A percentile compares a stretch with the other conserved stretches of the same genome.
These are phyloP conservation scores for Cinchona pubescens DNA, from an alignment of 257 asterid species.

Conservation along the genomic window DNA sequence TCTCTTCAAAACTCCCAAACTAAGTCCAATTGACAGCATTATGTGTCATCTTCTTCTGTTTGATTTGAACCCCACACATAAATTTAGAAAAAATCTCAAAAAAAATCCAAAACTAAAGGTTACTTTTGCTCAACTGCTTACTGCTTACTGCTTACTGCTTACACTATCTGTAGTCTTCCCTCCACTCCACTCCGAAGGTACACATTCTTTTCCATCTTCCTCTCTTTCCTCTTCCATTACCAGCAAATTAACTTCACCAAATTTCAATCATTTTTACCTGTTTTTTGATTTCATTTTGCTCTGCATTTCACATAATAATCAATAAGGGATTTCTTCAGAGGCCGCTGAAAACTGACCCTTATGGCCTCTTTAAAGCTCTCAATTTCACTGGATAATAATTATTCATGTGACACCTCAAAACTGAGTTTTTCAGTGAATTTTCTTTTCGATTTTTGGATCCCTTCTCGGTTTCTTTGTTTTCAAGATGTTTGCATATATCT, in stretches of 20 bases:
- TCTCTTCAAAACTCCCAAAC: no score
- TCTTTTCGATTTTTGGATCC: slow-evolving; percentile 32
- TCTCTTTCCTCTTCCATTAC: slow-evolving; percentile 2
- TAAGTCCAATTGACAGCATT: no score
- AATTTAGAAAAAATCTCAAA: not conserved
- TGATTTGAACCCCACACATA: not conserved
- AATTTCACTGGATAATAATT: slow-evolving; percentile 44
- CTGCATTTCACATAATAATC: not conserved
- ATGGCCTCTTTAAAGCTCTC: slow-evolving; percentile 71
- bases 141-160: no score
- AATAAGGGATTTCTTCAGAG: slow-evolving; percentile 6
- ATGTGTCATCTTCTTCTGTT: no score
- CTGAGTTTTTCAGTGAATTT: slow-evolving; percentile 26
- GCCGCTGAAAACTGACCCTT: slow-evolving; percentile 6
- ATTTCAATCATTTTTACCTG: not conserved
- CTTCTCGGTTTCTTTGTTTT: slow-evolving; percentile 39
- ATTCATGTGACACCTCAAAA: slow-evolving; percentile 43
- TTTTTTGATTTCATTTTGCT: slow-evolving; percentile 1
- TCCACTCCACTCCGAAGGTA: not conserved
- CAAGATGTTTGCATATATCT: slow-evolving; percentile 38
- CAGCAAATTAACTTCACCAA: not conserved
- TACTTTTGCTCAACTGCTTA: slow-evolving; percentile 14
- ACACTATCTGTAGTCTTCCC: slow-evolving; percentile 12
- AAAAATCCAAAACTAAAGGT: slow-evolving; percentile 9
- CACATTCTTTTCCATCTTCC: not conserved